Percentiles rank a stretch among this genome's conserved stretches.
phyloP scores from a whole-genome alignment of 2,329 filamentous ascomycete genomes.

The Pseudogymnoascus sp. region DNA sequence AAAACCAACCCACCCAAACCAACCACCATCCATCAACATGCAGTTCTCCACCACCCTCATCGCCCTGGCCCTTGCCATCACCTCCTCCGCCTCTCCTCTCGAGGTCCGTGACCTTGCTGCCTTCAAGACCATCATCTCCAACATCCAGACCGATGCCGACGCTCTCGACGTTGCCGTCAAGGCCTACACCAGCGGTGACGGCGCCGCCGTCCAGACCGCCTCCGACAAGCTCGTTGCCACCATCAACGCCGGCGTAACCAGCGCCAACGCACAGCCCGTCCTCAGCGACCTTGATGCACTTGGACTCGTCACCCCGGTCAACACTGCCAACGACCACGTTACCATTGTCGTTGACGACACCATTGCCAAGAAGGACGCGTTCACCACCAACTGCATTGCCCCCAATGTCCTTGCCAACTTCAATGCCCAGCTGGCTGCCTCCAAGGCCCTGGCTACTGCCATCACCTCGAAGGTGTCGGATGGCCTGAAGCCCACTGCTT shows the following conservation, averaged over 20 bases:
- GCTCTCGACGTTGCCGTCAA: background rate
- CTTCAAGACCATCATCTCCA: background rate
- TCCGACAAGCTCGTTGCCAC: background rate
- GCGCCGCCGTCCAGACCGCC: background rate
- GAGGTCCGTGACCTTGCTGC: background rate
- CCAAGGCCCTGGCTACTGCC: background rate
- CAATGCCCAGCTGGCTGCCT: background rate
- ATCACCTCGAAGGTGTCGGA: background rate
- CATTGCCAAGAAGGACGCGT: background rate
- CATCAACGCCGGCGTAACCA: background rate
- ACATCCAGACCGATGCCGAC: constrained; percentile 12
- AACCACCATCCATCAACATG: background rate
- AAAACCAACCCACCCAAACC: background rate
- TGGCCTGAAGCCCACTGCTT: background rate
- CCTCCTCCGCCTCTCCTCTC: background rate
- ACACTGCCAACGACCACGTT: background rate
- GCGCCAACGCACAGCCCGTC: background rate
- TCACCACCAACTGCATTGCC: background rate
- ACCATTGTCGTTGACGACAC: background rate
- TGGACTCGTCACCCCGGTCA: background rate
- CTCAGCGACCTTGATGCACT: background rate
- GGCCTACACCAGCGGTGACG: background rate
- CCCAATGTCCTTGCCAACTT: background rate
- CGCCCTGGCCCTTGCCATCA: background rate
- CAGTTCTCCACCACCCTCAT: background rate